These are phyloP conservation scores for Aspergillus aculeatinus DNA, from an alignment of 2,329 filamentous ascomycete species.

Conservation along the genomic window DNA sequence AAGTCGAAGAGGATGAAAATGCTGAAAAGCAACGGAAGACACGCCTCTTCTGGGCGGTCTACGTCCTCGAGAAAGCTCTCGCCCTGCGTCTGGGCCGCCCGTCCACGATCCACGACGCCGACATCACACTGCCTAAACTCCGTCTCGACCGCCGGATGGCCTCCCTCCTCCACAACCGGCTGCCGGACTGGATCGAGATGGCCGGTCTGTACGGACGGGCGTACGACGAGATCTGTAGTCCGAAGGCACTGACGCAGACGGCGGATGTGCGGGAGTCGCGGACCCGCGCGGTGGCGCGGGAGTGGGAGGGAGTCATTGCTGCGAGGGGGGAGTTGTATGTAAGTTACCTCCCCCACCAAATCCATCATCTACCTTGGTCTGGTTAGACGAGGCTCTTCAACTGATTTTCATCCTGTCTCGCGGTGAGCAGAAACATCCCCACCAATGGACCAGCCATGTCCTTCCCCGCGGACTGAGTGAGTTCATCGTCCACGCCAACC, in stretches of 20 bases:
- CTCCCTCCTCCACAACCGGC: slow-evolving; percentile 6
- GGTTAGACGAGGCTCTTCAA: too few species aligned
- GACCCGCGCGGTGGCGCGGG: too few species aligned
- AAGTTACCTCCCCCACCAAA: too few species aligned
- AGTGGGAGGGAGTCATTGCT: too few species aligned
- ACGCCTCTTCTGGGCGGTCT: slow-evolving; percentile 12
- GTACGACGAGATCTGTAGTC: slow-evolving; percentile 17
- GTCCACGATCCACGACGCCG: slow-evolving; percentile 15
- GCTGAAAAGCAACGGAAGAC: background rate
- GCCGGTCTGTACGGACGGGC: slow-evolving; percentile 16
- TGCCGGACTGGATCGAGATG: slow-evolving; percentile 18
- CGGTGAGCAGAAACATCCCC: too few species aligned
- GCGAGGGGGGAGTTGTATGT: too few species aligned
- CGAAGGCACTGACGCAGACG: slow-evolving; percentile 14
- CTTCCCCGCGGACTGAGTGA: too few species aligned
- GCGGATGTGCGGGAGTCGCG: slow-evolving; percentile 9
- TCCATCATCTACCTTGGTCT: too few species aligned
- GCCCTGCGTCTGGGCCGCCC: slow-evolving; percentile 12
- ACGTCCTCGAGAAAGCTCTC: slow-evolving; percentile 11
- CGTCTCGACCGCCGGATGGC: slow-evolving; percentile 5
- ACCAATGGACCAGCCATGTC: too few species aligned
- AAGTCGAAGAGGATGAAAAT: background rate
- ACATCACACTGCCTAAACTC: slow-evolving; percentile 9
- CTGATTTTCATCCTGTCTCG: too few species aligned
- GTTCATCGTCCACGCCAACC: too few species aligned